Conservation (phyloP, 768 basidiomycete genomes). For the Calocybe cyanea region DNA sequence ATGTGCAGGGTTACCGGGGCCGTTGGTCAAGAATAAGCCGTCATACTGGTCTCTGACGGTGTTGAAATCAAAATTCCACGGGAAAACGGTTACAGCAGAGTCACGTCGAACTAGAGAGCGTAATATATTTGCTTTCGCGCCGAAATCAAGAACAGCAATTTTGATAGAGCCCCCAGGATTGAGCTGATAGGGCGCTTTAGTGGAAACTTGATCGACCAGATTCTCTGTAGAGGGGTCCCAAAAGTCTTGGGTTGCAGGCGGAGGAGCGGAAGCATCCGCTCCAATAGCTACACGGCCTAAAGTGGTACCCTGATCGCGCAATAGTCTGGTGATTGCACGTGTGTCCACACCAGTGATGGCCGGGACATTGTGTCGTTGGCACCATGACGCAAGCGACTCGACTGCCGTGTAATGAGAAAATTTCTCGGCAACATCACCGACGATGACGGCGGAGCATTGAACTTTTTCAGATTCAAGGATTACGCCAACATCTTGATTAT, state of each 20-base stretch:
- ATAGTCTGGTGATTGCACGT: slow-evolving; percentile 87
- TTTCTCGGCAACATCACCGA: slow-evolving; percentile 91
- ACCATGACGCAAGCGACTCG: slow-evolving; percentile 93
- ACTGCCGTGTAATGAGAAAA: slow-evolving; percentile 94
- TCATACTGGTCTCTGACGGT: slow-evolving; percentile 85
- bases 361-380: slow-evolving; percentile 82
- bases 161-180: slow-evolving; percentile 86
- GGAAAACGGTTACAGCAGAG: slow-evolving; percentile 91
- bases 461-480: slow-evolving; percentile 85
- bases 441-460: slow-evolving; percentile 90
- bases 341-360: slow-evolving; percentile 98
- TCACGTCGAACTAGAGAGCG: slow-evolving; percentile 89
- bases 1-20: slow-evolving; percentile 90
- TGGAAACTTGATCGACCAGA: slow-evolving; percentile 91
- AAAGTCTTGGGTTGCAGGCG: slow-evolving; percentile 68
- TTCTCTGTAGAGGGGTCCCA: slow-evolving; percentile 94
- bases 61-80: slow-evolving; percentile 98
- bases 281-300: slow-evolving; percentile 89
- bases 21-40: slow-evolving; percentile 94
- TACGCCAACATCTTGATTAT: slow-evolving; percentile 79
- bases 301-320: slow-evolving; percentile 97
- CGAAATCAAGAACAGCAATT: slow-evolving; percentile 96
- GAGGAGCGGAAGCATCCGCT: slow-evolving; percentile 53
- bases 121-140: slow-evolving; percentile 95
- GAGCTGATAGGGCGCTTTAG: slow-evolving; percentile 75